Evolutionary conservation across 169 alveolate genomes (phyloP).

Genomic region (Eimeria mitis): DNA sequence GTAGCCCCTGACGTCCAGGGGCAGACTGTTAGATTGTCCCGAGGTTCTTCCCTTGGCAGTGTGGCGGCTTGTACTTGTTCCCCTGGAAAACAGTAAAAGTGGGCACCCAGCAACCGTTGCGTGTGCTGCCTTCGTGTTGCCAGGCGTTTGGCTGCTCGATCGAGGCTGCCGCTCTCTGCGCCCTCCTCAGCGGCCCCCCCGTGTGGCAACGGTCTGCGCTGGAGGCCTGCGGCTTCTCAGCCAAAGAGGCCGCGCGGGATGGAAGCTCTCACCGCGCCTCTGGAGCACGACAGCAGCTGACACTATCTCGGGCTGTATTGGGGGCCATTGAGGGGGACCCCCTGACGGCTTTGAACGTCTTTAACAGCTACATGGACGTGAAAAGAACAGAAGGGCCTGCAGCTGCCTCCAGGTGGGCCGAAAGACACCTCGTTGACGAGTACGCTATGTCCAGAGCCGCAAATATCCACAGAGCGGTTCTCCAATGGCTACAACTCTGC

Average conservation of each 20-base stretch:
- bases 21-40: background rate
- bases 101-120: background rate
- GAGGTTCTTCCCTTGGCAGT: background rate
- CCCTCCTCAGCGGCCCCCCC: conserved; percentile 71
- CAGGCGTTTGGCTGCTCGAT: conserved; percentile 72
- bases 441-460: conserved; percentile 34
- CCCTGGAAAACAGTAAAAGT: conserved; percentile 5
- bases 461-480: conserved; percentile 12
- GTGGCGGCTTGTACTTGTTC: background rate
- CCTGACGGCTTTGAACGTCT: conserved; percentile 43
- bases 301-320: conserved; percentile 44
- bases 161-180: conserved; percentile 63
- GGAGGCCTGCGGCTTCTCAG: conserved; percentile 15
- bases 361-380: conserved; percentile 17
- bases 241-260: background rate
- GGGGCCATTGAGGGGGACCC: conserved; percentile 63
- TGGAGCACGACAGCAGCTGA: conserved; percentile 70
- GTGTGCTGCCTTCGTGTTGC: background rate
- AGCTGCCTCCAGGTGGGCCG: conserved; percentile 70
- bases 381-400: conserved; percentile 16
- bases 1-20: background rate
- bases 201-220: conserved; percentile 63
- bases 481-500: conserved; percentile 16
- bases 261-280: conserved; percentile 18
- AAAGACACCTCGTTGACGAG: conserved; percentile 40